Evolutionary conservation across 352 stramenopile species (phyloP).

Genomic region (Globisporangium middletonii): DNA sequence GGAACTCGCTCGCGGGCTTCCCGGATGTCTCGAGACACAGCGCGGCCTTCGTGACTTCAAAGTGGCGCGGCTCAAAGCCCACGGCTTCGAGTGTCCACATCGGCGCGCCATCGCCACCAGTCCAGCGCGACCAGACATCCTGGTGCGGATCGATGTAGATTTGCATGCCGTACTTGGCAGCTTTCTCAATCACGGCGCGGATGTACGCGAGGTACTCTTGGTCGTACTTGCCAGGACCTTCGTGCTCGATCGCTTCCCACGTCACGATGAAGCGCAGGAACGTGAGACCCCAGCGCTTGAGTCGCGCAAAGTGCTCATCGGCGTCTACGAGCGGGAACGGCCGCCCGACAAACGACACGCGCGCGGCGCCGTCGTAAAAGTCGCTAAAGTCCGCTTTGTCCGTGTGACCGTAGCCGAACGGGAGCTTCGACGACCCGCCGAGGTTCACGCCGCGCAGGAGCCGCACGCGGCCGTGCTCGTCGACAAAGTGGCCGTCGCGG

Average conservation of each 20-base stretch:
- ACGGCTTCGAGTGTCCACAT: constrained; percentile 85
- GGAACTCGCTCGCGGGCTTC: constrained; percentile 32
- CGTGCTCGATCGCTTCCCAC: constrained; percentile 90
- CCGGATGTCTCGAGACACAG: constrained; percentile 66
- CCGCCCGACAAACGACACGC: constrained; percentile 71
- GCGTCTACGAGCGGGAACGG: constrained; percentile 85
- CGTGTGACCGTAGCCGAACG: constrained; percentile 41
- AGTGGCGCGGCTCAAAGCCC: constrained; percentile 70
- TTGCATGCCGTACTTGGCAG: constrained; percentile 55
- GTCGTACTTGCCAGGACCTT: constrained; percentile 78
- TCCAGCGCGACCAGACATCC: constrained; percentile 90
- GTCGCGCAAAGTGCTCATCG: constrained; percentile 61
- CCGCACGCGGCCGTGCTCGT: constrained; percentile 61
- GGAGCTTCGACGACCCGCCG: constrained; percentile 85
- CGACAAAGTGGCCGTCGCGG: constrained; percentile 75
- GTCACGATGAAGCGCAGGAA: constrained; percentile 83
- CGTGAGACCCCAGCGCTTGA: constrained; percentile 82
- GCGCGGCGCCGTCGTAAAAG: constrained; percentile 47
- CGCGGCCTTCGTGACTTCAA: constrained; percentile 68
- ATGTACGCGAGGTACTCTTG: constrained; percentile 82
- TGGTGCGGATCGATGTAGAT: constrained; percentile 91
- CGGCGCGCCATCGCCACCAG: constrained; percentile 85
- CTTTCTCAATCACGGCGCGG: constrained; percentile 46
- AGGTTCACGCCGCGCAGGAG: constrained; percentile 87
- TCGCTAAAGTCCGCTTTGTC: constrained; percentile 17